Base-by-base conservation (phyloP, 108 stramenopile species). In the Chaetoceros muelleri region DNA sequence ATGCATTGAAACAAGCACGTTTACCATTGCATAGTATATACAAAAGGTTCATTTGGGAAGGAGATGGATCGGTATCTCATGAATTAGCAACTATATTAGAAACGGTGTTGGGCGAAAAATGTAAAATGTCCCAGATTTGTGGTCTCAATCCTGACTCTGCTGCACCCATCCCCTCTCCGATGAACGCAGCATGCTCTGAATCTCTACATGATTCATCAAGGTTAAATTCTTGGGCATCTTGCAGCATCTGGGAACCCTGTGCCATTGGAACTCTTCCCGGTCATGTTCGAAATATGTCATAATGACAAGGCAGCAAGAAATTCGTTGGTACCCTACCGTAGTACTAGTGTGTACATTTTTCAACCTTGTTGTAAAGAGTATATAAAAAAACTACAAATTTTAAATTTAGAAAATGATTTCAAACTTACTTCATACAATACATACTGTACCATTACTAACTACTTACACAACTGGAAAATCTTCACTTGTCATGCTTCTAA, bases 21-120 rank as follows among this genome's bases (percentile, higher is more conserved):
- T 60, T 78, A 46, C 82, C 86, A 19, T 57, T 87, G 69, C 78
- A 84, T 57, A 67, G 69, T 45, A 60, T 84, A 29, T 78, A 75
- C 28, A 81, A 84, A 55, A 74, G 82, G 44, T 79, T 46, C 31
- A 66, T 28, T 46, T 44, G 25, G 53, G 53, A 45, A 30, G 44
- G 34, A 58, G 22, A 25, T 53, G 55, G 16, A 60, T 62, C 40
- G 24, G 18, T 18, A 53, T 31, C 26, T 50, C n/a, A 28, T 22
- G 29, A 40, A 29, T 13, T 48, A 44, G 19, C 27, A 23, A 22
- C 8, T 16, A 40, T 8, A 54, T 54, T 29, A 56, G 20, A 17
- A 25, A 58, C 7, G 48, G 59, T 55, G 28, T 20, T 13, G 24
- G 27, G 26, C 24, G 44, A 18, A 8, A 47, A 53, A 60, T 20